These are phyloP conservation scores for Leccinum uliginosum DNA, from an alignment of 768 basidiomycete species.

Conservation along the genomic window DNA sequence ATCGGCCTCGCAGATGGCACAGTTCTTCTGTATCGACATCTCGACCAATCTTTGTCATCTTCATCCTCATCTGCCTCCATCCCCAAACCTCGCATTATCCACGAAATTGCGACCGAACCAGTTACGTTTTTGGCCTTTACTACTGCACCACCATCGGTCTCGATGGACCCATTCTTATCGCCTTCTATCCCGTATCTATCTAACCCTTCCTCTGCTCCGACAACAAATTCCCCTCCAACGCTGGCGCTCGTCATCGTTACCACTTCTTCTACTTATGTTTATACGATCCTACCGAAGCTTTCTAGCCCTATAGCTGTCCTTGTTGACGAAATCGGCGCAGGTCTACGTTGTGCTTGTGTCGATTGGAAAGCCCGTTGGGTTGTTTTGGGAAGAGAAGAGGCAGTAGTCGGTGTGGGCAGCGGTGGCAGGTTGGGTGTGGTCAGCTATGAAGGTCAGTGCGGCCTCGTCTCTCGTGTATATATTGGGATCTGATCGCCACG, in stretches of 20 bases:
- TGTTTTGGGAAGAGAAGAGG: constrained; percentile 86
- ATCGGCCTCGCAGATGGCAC: constrained; percentile 95
- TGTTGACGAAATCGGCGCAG: constrained; percentile 85
- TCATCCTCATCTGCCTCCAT: constrained; percentile 61
- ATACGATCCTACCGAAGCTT: constrained; percentile 69
- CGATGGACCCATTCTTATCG: constrained; percentile 21
- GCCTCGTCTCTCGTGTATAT: background rate
- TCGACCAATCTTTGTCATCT: constrained; percentile 84
- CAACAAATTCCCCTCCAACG: constrained; percentile 31
- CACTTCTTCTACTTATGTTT: constrained; percentile 71
- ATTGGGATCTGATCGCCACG: background rate
- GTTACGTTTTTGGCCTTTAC: constrained; percentile 91
- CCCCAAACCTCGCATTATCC: constrained; percentile 82
- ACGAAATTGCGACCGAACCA: constrained; percentile 82
- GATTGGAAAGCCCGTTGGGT: constrained; percentile 70
- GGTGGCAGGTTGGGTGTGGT: constrained; percentile 82
- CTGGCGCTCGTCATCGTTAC: constrained; percentile 84
- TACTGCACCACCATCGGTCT: constrained; percentile 27
- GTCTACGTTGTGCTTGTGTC: constrained; percentile 79
- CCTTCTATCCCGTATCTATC: constrained; percentile 17
- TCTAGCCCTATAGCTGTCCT: constrained; percentile 61
- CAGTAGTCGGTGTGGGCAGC: constrained; percentile 78
- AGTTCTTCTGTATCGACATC: constrained; percentile 84
- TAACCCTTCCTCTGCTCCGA: background rate
- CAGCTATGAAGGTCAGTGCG: constrained; percentile 81